These are phyloP conservation scores for Russula sp. DNA, from an alignment of 768 basidiomycete genomes.

Conservation along the genomic window DNA sequence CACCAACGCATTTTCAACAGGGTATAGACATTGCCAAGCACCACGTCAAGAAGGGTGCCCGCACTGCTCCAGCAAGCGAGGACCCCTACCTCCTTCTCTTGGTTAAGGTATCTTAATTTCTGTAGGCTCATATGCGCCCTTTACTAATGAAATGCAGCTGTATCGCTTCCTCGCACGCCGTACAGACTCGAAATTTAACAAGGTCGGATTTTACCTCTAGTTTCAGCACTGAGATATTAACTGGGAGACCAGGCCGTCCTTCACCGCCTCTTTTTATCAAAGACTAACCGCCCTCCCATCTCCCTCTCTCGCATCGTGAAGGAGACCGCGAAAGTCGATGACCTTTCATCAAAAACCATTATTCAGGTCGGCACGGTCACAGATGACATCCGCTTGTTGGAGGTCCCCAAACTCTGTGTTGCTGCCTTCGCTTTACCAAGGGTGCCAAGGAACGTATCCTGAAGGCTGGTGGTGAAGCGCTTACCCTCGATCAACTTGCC, in stretches of 20 bases:
- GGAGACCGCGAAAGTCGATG: conserved; percentile 66
- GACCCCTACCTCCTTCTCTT: conserved; percentile 98
- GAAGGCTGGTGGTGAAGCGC: conserved; percentile 89
- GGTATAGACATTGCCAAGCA: conserved; percentile 95
- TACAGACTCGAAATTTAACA: conserved; percentile 95
- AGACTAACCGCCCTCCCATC: conserved; percentile 94
- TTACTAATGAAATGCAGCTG: conserved; percentile 52
- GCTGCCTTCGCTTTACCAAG: conserved; percentile 95
- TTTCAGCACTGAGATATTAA: conserved; percentile 31
- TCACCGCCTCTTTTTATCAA: conserved; percentile 94
- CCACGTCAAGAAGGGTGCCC: conserved; percentile 97
- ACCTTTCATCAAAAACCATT: conserved; percentile 76
- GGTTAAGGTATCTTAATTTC: conserved; percentile 71
- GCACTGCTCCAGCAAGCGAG: conserved; percentile 96
- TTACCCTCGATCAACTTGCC: conserved; percentile 97
- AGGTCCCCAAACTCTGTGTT: conserved; percentile 86
- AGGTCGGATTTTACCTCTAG: conserved; percentile 46
- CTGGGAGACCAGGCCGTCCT: conserved; percentile 68
- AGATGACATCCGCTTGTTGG: conserved; percentile 86
- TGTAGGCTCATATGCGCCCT: conserved; percentile 17
- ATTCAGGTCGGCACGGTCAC: conserved; percentile 91
- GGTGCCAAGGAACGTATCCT: conserved; percentile 92
- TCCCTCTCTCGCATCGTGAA: conserved; percentile 90
- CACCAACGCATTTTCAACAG: conserved; percentile 40
- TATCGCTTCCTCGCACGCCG: conserved; percentile 99